Conservation (phyloP, 306 rosid species). For the Lathyrus aphaca region DNA sequence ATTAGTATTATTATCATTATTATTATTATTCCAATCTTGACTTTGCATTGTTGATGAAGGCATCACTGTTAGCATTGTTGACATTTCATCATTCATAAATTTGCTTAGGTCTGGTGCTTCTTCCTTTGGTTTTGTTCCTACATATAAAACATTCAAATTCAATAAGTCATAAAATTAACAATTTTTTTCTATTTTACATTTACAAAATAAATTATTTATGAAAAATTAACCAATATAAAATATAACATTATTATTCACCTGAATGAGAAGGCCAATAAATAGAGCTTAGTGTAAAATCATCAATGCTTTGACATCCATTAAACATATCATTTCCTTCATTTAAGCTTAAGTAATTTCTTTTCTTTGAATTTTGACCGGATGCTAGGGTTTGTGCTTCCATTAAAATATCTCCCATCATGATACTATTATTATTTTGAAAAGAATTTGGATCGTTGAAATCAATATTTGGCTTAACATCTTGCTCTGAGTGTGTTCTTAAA, state of each 20-base stretch:
- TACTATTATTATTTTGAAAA: constrained; percentile 34
- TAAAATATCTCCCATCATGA: constrained; percentile 58
- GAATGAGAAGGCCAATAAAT: constrained; percentile 48
- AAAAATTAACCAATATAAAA: background rate
- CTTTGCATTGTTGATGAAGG: constrained; percentile 54
- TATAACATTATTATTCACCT: constrained; percentile 25
- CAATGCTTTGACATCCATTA: constrained; percentile 49
- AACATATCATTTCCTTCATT: constrained; percentile 50
- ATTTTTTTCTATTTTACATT: background rate
- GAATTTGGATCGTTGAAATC: constrained; percentile 37
- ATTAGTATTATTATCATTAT: constrained; percentile 42
- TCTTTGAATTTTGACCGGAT: constrained; percentile 43
- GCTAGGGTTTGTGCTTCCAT: constrained; percentile 59
- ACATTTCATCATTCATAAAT: constrained; percentile 59
- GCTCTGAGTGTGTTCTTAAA: constrained; percentile 40
- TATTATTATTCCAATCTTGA: constrained; percentile 56
- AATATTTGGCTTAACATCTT: constrained; percentile 40
- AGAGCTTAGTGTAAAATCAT: constrained; percentile 45
- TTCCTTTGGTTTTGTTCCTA: constrained; percentile 57
- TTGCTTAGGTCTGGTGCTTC: constrained; percentile 46
- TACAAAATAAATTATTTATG: background rate
- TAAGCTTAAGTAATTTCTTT: constrained; percentile 40
- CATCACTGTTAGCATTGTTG: constrained; percentile 55
- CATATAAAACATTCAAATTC: constrained; percentile 6
- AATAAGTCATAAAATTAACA: background rate